Evolutionary conservation across 176 grass and related monocot genomes (phyloP), one percentile per base, ranked within the genome.

Genomic region (Eragrostis nindensis): DNA sequence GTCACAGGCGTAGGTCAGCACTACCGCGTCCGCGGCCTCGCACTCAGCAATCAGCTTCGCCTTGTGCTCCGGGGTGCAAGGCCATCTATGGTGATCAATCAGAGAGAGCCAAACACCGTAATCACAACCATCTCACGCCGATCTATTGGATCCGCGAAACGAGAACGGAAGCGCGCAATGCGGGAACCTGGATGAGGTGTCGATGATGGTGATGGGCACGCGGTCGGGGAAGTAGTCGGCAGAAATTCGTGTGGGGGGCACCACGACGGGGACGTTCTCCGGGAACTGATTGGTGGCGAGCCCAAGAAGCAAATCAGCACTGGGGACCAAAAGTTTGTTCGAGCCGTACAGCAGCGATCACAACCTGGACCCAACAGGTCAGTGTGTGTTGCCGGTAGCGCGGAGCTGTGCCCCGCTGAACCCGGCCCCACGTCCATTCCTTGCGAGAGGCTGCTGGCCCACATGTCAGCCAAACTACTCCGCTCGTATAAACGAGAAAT

Each of bases 171-270:
- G 16, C 4, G 12, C 13, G 27, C 13, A 2, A 63, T 63, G 62
- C 12, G 77, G 10, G 47, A 1, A 99, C 96, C 90, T 88, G 17
- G 96, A 86, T 16, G 93, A 99, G 5, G 90, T 99, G 77, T 93
- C 93, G 64, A 95, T 84, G 90, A 99, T 95, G 82, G 88, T 99
- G 91, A 99, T 90, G 68, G 92, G 96, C 24, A 99, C 96, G 69
- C 92, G 88, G 86, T 99, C 88, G 68, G 88, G 90, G 81, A 93
- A 99, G 75, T 89, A 99, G 62, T 99, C 93, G 45, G 90, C 82
- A 16, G 96, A 90, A 76, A 99, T 90, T 39, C 84, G 88, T 46
- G 93, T 95, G 26, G 91, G 84, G 21, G 93, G 96, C 71, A 99
- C 47, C 70, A 93, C 73, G 32, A 70, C 78, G 68, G 93, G 92